Evolutionary conservation across 208 protist genomes (phyloP).

Genomic region (Crithidia brevicula): DNA sequence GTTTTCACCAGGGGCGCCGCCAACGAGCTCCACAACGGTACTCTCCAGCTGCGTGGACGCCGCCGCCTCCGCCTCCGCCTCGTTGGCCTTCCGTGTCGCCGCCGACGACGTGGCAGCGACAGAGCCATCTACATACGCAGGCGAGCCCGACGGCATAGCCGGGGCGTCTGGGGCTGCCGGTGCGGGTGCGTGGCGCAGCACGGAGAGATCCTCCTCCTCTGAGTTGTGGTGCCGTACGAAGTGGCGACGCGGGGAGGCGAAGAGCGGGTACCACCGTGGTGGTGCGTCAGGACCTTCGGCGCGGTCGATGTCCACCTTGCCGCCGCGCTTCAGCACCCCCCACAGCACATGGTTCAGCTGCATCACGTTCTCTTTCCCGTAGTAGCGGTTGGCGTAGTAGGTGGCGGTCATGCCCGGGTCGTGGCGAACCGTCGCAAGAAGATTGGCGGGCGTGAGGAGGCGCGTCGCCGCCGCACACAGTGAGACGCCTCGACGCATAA

Average conservation of each 20-base stretch:
- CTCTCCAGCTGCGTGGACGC: conserved; percentile 42
- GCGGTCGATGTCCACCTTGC: conserved; percentile 78
- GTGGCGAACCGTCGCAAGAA: conserved; percentile 77
- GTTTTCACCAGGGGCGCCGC: conserved; percentile 49
- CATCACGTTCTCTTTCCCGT: conserved; percentile 60
- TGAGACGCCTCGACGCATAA: conserved; percentile 16
- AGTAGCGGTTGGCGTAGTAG: conserved; percentile 92
- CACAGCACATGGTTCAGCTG: conserved; percentile 78
- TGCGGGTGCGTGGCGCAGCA: conserved; percentile 35
- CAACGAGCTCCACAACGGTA: conserved; percentile 54
- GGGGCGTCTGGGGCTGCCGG: conserved; percentile 1
- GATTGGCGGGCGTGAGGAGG: conserved; percentile 40
- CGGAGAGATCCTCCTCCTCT: conserved; percentile 79
- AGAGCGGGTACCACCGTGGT: conserved; percentile 79
- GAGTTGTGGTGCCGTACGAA: conserved; percentile 57
- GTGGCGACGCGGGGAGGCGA: conserved; percentile 56
- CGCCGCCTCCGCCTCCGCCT: conserved; percentile 9
- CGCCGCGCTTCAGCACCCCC: conserved; percentile 76
- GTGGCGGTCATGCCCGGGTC: conserved; percentile 81
- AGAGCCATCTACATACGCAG: no score
- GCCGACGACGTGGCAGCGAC: background rate
- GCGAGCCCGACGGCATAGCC: conserved; percentile 10
- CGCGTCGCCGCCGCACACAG: conserved; percentile 26
- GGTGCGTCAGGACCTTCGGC: conserved; percentile 54
- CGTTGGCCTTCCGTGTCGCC: background rate